These are phyloP conservation scores for Isoetes taiwanensis DNA, from an alignment of 75 land plant species.

Conservation along the genomic window DNA sequence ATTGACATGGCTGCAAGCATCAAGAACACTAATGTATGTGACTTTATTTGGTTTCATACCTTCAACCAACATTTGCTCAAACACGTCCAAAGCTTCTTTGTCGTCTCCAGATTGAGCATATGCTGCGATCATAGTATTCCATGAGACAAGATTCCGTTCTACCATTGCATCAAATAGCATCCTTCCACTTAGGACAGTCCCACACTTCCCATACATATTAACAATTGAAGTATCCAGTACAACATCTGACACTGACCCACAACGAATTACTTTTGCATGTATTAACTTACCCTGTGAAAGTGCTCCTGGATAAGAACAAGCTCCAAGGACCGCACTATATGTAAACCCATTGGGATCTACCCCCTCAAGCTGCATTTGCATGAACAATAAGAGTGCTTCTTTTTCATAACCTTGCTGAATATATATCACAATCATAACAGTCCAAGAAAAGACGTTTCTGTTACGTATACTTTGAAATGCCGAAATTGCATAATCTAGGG, in stretches of 20 bases:
- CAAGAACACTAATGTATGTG: not conserved
- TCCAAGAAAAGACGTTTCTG: no score
- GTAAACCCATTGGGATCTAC: slow-evolving; percentile 17
- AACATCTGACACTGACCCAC: slow-evolving; percentile 9
- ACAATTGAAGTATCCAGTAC: slow-evolving; percentile 11
- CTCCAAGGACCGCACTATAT: slow-evolving; percentile 19
- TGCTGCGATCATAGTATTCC: slow-evolving; percentile 18
- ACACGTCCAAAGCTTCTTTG: slow-evolving; percentile 21
- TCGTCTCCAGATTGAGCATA: slow-evolving; percentile 13
- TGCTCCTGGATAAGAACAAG: slow-evolving; percentile 16
- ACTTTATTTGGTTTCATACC: not conserved
- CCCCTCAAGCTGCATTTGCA: slow-evolving; percentile 1
- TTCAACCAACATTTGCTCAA: not conserved
- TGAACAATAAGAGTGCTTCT: not conserved
- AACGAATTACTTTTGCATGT: slow-evolving; percentile 18
- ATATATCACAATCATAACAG: not conserved
- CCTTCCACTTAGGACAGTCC: slow-evolving; percentile 3
- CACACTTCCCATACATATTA: slow-evolving; percentile 18
- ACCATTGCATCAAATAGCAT: slow-evolving; percentile 5
- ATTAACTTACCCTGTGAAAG: slow-evolving; percentile 17
- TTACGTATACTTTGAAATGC: no score
- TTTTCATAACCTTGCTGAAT: not conserved
- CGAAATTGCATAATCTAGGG: not conserved
- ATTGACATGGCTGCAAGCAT: not conserved
- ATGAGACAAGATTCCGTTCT: slow-evolving; percentile 10